phyloP scores from a whole-genome alignment of 2,329 filamentous ascomycete species.

The Trichoderma asperellum region DNA sequence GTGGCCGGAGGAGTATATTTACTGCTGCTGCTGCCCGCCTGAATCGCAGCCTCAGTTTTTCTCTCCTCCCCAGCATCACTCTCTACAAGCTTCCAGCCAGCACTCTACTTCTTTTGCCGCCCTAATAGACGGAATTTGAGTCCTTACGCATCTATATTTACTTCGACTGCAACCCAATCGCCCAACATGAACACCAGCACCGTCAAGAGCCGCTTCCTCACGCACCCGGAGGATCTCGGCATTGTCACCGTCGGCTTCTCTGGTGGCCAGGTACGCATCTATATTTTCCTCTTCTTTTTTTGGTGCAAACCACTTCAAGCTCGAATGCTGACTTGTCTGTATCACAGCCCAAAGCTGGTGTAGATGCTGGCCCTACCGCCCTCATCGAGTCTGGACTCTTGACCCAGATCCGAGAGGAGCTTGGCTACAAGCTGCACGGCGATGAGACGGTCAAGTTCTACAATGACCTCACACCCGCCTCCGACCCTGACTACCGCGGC shows the following conservation, averaged over 20 bases:
- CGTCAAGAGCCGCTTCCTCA: conserved; percentile 74
- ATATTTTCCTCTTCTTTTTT: neutral
- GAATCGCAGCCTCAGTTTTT: neutral
- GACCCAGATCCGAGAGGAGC: conserved; percentile 77
- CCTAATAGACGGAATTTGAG: neutral
- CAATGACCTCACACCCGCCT: conserved; percentile 69
- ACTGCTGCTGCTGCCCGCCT: conserved; percentile 20
- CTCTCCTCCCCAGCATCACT: neutral
- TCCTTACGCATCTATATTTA: neutral
- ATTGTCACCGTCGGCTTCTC: conserved; percentile 96
- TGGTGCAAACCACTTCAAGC: neutral
- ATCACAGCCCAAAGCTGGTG: conserved; percentile 79
- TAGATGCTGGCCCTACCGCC: conserved; percentile 86
- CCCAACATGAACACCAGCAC: conserved; percentile 55
- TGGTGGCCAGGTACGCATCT: conserved; percentile 77
- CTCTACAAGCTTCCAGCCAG: neutral
- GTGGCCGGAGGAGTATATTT: conserved; percentile 22
- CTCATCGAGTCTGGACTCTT: conserved; percentile 89
- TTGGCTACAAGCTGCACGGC: conserved; percentile 86
- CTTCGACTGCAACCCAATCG: conserved; percentile 10
- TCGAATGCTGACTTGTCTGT: neutral
- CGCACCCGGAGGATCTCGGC: conserved; percentile 77
- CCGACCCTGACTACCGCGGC: conserved; percentile 78
- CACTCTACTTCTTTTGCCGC: neutral
- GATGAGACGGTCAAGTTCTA: conserved; percentile 84